Evolutionary conservation across 192 early-diverging fungal species (phyloP).

Genomic region (Lobosporangium transversale): DNA sequence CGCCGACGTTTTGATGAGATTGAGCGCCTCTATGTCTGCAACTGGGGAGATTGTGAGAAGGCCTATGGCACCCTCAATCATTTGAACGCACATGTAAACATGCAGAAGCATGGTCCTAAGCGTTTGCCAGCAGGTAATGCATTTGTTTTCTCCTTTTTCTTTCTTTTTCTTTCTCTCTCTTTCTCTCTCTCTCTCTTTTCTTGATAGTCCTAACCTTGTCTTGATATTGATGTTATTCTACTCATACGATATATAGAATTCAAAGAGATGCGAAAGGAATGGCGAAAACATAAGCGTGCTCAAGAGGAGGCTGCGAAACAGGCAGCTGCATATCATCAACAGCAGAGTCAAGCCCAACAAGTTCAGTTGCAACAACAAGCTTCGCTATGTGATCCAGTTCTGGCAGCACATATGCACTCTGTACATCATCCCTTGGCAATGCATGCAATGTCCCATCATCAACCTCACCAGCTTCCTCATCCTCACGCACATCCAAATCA

Average conservation of each 20-base stretch:
- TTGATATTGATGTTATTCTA: neutral
- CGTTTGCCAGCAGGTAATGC: conserved; percentile 57
- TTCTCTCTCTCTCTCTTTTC: no score
- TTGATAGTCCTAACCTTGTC: neutral
- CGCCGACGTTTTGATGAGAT: conserved; percentile 72
- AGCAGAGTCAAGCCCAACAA: conserved; percentile 27
- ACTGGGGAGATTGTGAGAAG: conserved; percentile 66
- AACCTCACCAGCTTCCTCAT: conserved; percentile 40
- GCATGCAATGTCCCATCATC: conserved; percentile 37
- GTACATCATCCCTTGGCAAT: conserved; percentile 25
- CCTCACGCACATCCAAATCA: conserved; percentile 49
- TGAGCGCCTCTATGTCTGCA: conserved; percentile 72
- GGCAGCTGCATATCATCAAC: conserved; percentile 34
- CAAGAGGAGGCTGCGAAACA: conserved; percentile 55
- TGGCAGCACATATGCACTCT: conserved; percentile 30
- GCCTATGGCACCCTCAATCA: conserved; percentile 75
- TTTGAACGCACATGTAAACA: conserved; percentile 71
- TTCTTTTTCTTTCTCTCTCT: no score
- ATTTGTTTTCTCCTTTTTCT: no score
- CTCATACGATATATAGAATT: conserved; percentile 55
- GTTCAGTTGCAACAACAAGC: conserved; percentile 10
- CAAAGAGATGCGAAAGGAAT: conserved; percentile 67
- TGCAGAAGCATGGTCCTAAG: conserved; percentile 74
- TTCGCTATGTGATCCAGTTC: conserved; percentile 33
- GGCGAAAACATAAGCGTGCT: conserved; percentile 66